Evolutionary conservation across 2,329 filamentous ascomycete genomes (phyloP), one percentile per base, ranked within the genome.

Genomic region (Aspergillus terreus): DNA sequence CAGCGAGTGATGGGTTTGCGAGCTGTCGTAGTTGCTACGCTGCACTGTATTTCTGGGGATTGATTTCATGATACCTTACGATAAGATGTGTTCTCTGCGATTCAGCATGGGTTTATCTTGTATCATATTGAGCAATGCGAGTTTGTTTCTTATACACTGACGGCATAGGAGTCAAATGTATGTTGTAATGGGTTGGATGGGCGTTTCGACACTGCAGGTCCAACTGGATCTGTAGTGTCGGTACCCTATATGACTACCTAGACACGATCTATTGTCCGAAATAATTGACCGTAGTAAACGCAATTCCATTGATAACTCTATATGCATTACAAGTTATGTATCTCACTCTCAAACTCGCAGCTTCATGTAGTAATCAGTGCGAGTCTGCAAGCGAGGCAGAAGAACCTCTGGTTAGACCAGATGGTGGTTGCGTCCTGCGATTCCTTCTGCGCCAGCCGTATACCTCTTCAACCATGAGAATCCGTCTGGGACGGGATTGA

Each of bases 381-480:
- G 65, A 66, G 71, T 73, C 71, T 74, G 71, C 71, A 71, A 71
- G 68, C 60, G 63, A 71, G 69, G 63, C 60, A 63, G 56, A 57
- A 57, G 45, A 54, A 55, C 49, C 47, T 41, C 52, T 53, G 58
- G 47, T 63, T 45, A n/a, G 48, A 60, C 60, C 63, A 57, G 52
- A 47, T 33, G 27, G 3, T 30, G 27, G 27, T 30, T 57, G 33
- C 19, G 35, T 43, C 51, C 57, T 65, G 61, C 50, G 69, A 66
- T 75, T 94, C 80, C 64, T 74, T 96, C 80, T 96, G 80, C 88
- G 90, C 90, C 83, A 92, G 82, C 84, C 84, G 88, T 95, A 85
- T 96, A 96, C 86, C 90, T 90, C 84, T 83, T 84, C 86, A 88
- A 90, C 86, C 67, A 78, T 73, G 63, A 65, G 75, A 63, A 33